Conservation (phyloP, 2,329 filamentous ascomycete genomes). For the Pestalotiopsis fici region DNA sequence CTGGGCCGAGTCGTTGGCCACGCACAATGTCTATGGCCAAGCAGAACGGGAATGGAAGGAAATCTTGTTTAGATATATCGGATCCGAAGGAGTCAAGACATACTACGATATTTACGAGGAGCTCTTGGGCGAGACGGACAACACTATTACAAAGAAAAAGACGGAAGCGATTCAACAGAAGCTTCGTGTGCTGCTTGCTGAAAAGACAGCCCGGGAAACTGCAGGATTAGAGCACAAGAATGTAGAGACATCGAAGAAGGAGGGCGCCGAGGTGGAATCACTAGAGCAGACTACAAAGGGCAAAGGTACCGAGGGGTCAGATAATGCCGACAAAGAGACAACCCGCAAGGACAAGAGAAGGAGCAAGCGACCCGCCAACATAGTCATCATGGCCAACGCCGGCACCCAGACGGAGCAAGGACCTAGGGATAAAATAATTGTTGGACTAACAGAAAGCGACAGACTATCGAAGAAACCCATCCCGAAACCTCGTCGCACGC, state of each 20-base stretch:
- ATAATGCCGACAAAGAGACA: no score
- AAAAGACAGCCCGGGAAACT: not conserved
- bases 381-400: no score
- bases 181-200: not conserved
- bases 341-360: no score
- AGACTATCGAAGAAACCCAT: no score
- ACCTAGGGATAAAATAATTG: no score
- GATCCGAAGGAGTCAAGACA: not conserved
- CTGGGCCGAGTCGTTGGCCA: slow-evolving; percentile 6
- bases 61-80: slow-evolving; percentile 3
- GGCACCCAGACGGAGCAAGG: no score
- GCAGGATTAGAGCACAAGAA: not conserved
- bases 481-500: no score
- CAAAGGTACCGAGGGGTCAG: no score
- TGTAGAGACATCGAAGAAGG: not conserved
- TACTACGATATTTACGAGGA: not conserved
- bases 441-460: no score
- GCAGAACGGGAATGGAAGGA: slow-evolving; percentile 8
- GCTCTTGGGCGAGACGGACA: not conserved
- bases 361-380: no score
- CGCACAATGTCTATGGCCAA: not conserved
- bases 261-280: no score
- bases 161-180: not conserved
- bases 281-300: no score
- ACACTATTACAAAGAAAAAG: not conserved